These are phyloP conservation scores for Alectoria sarmentosa DNA, from an alignment of 495 filamentous ascomycete species.

Conservation along the genomic window DNA sequence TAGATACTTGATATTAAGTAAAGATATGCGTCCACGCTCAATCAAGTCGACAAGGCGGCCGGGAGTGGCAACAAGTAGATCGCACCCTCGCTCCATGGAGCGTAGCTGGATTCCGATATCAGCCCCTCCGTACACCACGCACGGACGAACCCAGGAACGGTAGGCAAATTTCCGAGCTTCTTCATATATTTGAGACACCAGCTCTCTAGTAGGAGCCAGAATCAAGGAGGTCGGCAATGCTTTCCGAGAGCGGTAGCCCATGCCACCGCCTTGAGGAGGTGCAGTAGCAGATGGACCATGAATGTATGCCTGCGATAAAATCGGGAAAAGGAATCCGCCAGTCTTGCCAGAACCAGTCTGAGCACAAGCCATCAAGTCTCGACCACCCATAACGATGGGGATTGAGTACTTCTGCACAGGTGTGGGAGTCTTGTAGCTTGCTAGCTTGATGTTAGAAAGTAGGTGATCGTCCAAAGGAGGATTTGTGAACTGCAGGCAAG, in stretches of 20 bases:
- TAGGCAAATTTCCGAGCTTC: slow-evolving; percentile 98
- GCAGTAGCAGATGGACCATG: slow-evolving; percentile 64
- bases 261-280: slow-evolving; percentile 57
- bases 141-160: slow-evolving; percentile 96
- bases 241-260: slow-evolving; percentile 80
- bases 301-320: slow-evolving; percentile 90
- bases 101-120: slow-evolving; percentile 96
- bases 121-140: slow-evolving; percentile 97
- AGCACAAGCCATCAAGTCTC: slow-evolving; percentile 98
- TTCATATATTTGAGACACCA: slow-evolving; percentile 97
- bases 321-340: slow-evolving; percentile 97
- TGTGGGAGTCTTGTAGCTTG: slow-evolving; percentile 88
- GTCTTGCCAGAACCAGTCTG: slow-evolving; percentile 99
- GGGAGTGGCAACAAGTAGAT: slow-evolving; percentile 93
- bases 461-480: slow-evolving; percentile 91
- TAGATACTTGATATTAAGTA: slow-evolving; percentile 97
- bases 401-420: slow-evolving; percentile 98
- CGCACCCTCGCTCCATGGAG: slow-evolving; percentile 94
- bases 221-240: slow-evolving; percentile 94
- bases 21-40: slow-evolving; percentile 95
- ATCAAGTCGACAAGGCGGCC: slow-evolving; percentile 96
- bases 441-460: slow-evolving; percentile 81
- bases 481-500: slow-evolving; percentile 82
- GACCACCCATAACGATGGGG: slow-evolving; percentile 91
- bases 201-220: slow-evolving; percentile 91